Evolutionary conservation across 2,329 filamentous ascomycete species (phyloP).

Genomic region (Alternaria ethzedia): DNA sequence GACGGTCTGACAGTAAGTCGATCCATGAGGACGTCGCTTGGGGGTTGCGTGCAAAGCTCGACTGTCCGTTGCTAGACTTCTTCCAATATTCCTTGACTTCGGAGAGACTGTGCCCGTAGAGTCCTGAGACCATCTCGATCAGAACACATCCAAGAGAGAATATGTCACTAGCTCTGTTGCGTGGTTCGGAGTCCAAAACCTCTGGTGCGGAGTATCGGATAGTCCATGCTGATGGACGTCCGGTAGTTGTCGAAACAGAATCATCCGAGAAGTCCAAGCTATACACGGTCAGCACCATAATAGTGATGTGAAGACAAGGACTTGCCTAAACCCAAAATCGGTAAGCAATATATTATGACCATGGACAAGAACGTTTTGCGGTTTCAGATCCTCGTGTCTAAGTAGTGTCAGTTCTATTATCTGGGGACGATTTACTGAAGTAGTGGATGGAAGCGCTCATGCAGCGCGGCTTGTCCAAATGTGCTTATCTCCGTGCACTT

Average conservation of each 20-base stretch:
- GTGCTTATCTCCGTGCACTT: no score
- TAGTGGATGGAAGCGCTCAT: neutral
- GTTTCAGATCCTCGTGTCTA: neutral
- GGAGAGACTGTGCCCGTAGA: neutral
- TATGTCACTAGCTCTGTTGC: neutral
- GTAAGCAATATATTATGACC: neutral
- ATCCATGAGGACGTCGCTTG: neutral
- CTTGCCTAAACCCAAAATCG: neutral
- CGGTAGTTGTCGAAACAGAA: neutral
- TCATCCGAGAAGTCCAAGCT: neutral
- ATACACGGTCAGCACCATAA: neutral
- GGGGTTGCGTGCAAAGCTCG: neutral
- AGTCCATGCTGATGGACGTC: neutral
- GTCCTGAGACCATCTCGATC: neutral
- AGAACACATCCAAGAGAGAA: neutral
- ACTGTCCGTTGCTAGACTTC: neutral
- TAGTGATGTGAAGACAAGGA: no score
- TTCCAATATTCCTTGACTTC: neutral
- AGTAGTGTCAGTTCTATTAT: neutral
- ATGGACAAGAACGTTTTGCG: neutral
- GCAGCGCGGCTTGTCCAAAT: no score
- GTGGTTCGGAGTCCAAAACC: neutral
- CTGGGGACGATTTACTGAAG: no score
- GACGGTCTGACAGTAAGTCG: neutral
- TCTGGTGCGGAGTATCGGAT: neutral